Evolutionary conservation across 2,329 filamentous ascomycete species (phyloP).

Genomic region (Aspergillus niger): DNA sequence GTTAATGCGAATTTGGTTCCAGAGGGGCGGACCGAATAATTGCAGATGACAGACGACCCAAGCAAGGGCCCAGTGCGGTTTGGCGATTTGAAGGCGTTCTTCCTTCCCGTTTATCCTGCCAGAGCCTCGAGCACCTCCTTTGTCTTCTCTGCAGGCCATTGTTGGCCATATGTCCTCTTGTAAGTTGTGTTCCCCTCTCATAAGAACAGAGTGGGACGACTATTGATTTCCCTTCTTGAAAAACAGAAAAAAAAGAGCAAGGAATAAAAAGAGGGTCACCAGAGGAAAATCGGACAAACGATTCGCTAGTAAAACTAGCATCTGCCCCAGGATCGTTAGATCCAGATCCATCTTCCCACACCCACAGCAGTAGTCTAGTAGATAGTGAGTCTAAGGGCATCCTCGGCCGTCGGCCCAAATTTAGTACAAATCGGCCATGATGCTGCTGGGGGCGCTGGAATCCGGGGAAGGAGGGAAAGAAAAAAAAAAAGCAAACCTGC

Average conservation of each 20-base stretch:
- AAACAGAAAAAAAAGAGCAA: not conserved
- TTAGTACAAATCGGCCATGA: not conserved
- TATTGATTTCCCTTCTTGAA: not conserved
- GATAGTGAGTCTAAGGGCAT: not conserved
- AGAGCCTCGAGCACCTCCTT: not conserved
- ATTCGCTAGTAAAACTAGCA: not conserved
- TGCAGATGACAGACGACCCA: not conserved
- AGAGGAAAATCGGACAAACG: not conserved
- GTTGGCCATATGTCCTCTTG: not conserved
- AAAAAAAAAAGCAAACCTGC: not conserved
- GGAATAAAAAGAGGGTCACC: not conserved
- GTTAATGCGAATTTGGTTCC: not conserved
- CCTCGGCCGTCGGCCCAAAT: not conserved
- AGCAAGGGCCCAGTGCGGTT: not conserved
- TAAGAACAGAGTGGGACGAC: not conserved
- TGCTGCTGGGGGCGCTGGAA: not conserved
- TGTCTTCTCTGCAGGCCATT: not conserved
- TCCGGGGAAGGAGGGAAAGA: not conserved
- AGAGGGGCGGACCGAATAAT: slow-evolving; percentile 1
- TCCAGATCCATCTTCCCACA: slow-evolving; percentile 13
- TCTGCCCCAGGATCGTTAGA: slow-evolving; percentile 14
- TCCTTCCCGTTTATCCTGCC: not conserved
- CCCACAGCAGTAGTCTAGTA: not conserved
- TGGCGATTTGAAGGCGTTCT: not conserved
- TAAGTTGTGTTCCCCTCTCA: not conserved